Evolutionary conservation across 2,329 filamentous ascomycete species (phyloP).

Genomic region (Fonsecaea monophora): DNA sequence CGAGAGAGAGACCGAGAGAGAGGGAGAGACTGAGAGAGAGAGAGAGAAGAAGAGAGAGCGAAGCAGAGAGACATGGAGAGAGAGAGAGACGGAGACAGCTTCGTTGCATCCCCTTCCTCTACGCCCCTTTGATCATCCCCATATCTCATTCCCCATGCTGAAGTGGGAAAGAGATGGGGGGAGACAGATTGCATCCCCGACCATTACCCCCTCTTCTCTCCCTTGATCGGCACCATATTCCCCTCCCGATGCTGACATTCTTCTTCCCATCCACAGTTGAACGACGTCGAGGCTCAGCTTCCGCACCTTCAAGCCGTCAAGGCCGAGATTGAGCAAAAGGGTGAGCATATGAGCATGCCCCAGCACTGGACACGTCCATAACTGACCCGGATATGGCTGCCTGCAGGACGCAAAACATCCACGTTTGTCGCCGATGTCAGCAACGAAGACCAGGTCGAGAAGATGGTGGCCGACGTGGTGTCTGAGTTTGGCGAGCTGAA

Average conservation of each 20-base stretch:
- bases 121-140: too few species aligned
- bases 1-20: too few species aligned
- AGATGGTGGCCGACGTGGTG: conserved; percentile 13
- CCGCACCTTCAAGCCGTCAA: conserved; percentile 8
- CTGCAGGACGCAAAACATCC: conserved; percentile 3
- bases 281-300: conserved; percentile 15
- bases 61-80: too few species aligned
- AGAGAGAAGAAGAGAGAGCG: too few species aligned
- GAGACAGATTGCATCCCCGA: too few species aligned
- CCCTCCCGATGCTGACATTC: neutral
- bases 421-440: conserved; percentile 17
- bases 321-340: conserved; percentile 17
- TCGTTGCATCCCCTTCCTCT: too few species aligned
- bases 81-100: too few species aligned
- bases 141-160: too few species aligned
- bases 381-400: neutral
- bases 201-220: too few species aligned
- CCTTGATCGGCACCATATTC: too few species aligned
- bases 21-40: too few species aligned
- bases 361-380: neutral
- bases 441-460: conserved; percentile 11
- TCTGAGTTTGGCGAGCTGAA: conserved; percentile 19
- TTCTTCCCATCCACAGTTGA: neutral
- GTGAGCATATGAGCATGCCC: neutral
- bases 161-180: too few species aligned